Evolutionary conservation across 306 rosid species (phyloP), one percentile per base, ranked within the genome.

Genomic region (Sindora glabra): DNA sequence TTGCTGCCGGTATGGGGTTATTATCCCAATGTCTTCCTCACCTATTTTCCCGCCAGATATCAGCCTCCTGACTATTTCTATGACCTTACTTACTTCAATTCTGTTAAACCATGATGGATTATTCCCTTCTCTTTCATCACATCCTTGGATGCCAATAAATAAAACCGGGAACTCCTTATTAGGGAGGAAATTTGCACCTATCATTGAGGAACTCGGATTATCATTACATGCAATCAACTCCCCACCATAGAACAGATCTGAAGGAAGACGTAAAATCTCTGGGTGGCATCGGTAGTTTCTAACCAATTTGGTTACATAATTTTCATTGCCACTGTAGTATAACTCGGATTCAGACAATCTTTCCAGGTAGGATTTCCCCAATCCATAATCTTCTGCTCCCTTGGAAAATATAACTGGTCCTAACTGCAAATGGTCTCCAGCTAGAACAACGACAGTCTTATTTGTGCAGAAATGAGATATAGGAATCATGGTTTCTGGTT

Each of bases 51-150:
- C 83, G 49, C 42, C 64, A 2, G 71, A 56, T 24, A 68, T 78
- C 70, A 92, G 68, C 66, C 37, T 77, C 65, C 46, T 71, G 23
- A 81, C 74, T 21, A 82, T 40, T 60, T 89, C 95, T 18, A 78
- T 74, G 41, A 86, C 96, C 76, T 89, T 92, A 65, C 96, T 89
- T 21, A 74, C 96, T 79, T 92, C 96, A 3, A 85, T 72, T 67
- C 99, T 74, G 72, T 92, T 92, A 73, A 92, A 92, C 99, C 96
- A 92, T n/a, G 99, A 92, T 11, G 99, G 99, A 63, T 92, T 92
- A 59, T 74, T 83, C 50, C 96, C 99, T 75, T 92, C 96, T 65
- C 99, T 83, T 80, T 92, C 99, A 71, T 92, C 99, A 16, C 90
- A 86, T 36, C 99, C 99, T 82, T 92, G 96, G 77, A 92, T 89